A percentile compares a stretch with the other conserved stretches of the same genome.
These are phyloP conservation scores for Mitragyna speciosa DNA, from an alignment of 257 asterid species.

Conservation along the genomic window DNA sequence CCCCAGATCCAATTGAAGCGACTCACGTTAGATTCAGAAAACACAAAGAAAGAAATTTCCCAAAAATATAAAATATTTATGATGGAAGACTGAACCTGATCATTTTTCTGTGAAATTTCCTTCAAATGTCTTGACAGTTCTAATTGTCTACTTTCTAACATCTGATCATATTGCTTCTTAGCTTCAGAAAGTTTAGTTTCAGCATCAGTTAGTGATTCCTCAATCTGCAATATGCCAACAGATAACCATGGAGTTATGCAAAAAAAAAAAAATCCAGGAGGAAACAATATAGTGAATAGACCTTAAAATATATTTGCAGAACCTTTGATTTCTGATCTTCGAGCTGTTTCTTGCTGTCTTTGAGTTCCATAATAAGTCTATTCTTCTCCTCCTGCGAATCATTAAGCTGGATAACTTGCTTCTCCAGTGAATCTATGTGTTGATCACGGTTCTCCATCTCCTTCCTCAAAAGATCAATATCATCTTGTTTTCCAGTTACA, in stretches of 20 bases:
- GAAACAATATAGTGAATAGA: conserved; percentile 13
- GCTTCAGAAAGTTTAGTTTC: conserved; percentile 81
- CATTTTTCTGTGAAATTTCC: conserved; percentile 93
- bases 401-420: conserved; percentile 54
- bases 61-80: not conserved
- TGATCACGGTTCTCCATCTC: conserved; percentile 59
- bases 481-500: conserved; percentile 61
- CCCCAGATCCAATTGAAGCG: conserved; percentile 26
- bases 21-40: conserved; percentile 19
- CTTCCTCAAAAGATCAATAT: conserved; percentile 51
- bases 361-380: conserved; percentile 55
- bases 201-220: conserved; percentile 58
- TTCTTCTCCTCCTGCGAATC: conserved; percentile 63
- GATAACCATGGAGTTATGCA: conserved; percentile 20
- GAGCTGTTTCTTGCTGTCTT: conserved; percentile 54
- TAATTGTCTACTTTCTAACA: conserved; percentile 82
- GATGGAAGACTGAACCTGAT: conserved; percentile 56
- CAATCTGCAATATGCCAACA: conserved; percentile 46
- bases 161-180: conserved; percentile 76
- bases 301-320: conserved; percentile 18
- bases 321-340: conserved; percentile 82
- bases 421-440: conserved; percentile 51
- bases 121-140: conserved; percentile 94
- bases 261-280: conserved; percentile 21
- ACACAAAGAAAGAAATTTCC: not conserved